Base-by-base conservation (phyloP, 2,329 filamentous ascomycete species). In the Calonectria ilicicola region DNA sequence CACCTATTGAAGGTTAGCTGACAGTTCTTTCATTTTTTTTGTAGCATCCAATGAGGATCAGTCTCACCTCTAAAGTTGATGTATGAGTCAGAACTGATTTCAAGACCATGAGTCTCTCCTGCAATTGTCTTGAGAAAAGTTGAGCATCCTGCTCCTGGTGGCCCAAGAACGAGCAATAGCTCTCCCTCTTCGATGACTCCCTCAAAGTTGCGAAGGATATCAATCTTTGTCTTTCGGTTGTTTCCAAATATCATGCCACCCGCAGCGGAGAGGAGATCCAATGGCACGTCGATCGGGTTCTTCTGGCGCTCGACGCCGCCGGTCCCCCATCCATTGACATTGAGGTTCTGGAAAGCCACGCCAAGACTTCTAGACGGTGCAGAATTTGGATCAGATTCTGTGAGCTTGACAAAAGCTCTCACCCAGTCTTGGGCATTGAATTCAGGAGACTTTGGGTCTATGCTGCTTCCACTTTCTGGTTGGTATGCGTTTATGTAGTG, bases 91-190 rank as follows among this genome's bases (percentile, higher is more conserved):
- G 75, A 32, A 1, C 69, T 63, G 5, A 82, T 72, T 7, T 77
- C 75, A 0, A 82, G 72, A 15, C 77, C 89, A 38, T 88, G 83
- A 8, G 87, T 85, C 73, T 91, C 86, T n/a, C 88, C 88, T 0
- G 85, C 85, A 21, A 91, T 85, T 0, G 89, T 86, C 79, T 91
- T 91, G 12, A 91, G 82, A 1, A 91, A 81, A 0, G 90, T 92
- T n/a, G 87, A 88, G 76, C 89, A 91, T 19, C 90, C 90, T 44
- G 81, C 81, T 1, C 84, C 85, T 5, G 90, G 90, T 40, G 89
- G 87, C 12, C 91, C 91, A 7, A 93, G 74, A 1, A 82, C 81
- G 1, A 82, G 72, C 0, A 82, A n/a, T 60, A 82, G 29, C 56
- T 82, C 80, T 0, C 81, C 81, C 4, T 81, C 62, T 0, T 82